Percentiles rank a stretch among this genome's conserved stretches.
Conservation (phyloP, 768 basidiomycete species). For the Rhodotorula toruloides region DNA sequence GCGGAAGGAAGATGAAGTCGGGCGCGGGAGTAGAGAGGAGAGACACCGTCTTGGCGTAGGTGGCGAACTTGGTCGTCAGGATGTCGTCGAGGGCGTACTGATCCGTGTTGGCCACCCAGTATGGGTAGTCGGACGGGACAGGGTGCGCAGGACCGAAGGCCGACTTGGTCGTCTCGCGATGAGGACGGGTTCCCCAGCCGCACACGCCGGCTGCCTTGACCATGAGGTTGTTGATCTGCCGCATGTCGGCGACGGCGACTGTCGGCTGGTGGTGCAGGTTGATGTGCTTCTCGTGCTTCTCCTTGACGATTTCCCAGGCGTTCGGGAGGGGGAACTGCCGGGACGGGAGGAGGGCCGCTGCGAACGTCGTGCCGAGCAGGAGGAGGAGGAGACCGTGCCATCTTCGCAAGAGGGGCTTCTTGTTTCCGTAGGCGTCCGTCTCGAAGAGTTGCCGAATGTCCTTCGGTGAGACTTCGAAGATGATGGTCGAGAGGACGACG, state of each 20-base stretch:
- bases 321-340: conserved; percentile 21
- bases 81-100: conserved; percentile 39
- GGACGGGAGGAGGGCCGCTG: conserved; percentile 16
- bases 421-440: neutral
- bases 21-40: conserved; percentile 27
- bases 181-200: conserved; percentile 12
- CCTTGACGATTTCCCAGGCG: conserved; percentile 22
- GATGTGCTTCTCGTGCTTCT: conserved; percentile 3
- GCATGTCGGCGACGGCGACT: conserved; percentile 26
- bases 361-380: conserved; percentile 4
- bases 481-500: conserved; percentile 18
- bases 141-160: conserved; percentile 12
- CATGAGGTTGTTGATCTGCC: conserved; percentile 21
- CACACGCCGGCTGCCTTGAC: conserved; percentile 10
- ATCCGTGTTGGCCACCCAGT: conserved; percentile 29
- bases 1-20: conserved; percentile 39
- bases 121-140: conserved; percentile 20
- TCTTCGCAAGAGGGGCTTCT: conserved; percentile 11
- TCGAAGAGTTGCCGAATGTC: neutral
- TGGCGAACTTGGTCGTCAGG: conserved; percentile 30
- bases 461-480: conserved; percentile 11
- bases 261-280: conserved; percentile 6
- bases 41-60: conserved; percentile 21
- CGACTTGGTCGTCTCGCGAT: conserved; percentile 16
- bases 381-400: conserved; percentile 30